Evolutionary conservation across 1,284 basidiomycete genomes (phyloP).

Genomic region (Austroboletus niveus): DNA sequence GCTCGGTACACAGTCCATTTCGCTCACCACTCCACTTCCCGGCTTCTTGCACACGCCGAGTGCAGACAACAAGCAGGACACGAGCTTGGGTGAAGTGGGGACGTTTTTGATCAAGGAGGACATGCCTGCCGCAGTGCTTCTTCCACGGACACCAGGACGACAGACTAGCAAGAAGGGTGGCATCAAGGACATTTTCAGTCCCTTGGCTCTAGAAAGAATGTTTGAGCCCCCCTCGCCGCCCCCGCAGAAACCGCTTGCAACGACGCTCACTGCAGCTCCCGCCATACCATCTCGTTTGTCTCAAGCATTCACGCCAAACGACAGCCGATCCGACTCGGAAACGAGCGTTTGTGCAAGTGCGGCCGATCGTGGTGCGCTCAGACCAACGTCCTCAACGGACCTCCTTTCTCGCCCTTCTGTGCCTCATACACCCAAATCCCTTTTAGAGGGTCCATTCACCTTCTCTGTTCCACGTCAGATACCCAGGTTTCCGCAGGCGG

Average conservation of each 20-base stretch:
- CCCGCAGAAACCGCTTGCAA: slow-evolving; percentile 22
- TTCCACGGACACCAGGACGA: slow-evolving; percentile 63
- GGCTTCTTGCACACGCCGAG: slow-evolving; percentile 47
- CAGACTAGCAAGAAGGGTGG: slow-evolving; percentile 50
- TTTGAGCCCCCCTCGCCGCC: slow-evolving; percentile 87
- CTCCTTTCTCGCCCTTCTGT: slow-evolving; percentile 14
- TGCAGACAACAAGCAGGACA: slow-evolving; percentile 32
- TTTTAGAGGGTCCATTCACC: slow-evolving; percentile 66
- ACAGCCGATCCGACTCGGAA: slow-evolving; percentile 28
- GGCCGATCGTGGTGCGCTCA: slow-evolving; percentile 8
- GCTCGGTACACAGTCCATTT: slow-evolving; percentile 51
- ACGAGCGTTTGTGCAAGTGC: slow-evolving; percentile 3
- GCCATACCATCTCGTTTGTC: slow-evolving; percentile 37
- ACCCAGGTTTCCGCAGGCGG: slow-evolving; percentile 41
- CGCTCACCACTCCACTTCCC: slow-evolving; percentile 59
- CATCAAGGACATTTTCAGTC: slow-evolving; percentile 83
- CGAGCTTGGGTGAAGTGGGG: slow-evolving; percentile 43
- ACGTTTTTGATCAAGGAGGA: slow-evolving; percentile 83
- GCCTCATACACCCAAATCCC: slow-evolving; percentile 30
- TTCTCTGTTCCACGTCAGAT: slow-evolving; percentile 59
- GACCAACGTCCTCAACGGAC: slow-evolving; percentile 22
- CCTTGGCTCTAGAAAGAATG: slow-evolving; percentile 82
- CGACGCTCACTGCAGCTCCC: slow-evolving; percentile 31
- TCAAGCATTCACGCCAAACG: slow-evolving; percentile 32
- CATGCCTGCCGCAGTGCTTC: slow-evolving; percentile 49